phyloP scores from a whole-genome alignment of 768 basidiomycete genomes.

The Rhodocollybia butyracea region DNA sequence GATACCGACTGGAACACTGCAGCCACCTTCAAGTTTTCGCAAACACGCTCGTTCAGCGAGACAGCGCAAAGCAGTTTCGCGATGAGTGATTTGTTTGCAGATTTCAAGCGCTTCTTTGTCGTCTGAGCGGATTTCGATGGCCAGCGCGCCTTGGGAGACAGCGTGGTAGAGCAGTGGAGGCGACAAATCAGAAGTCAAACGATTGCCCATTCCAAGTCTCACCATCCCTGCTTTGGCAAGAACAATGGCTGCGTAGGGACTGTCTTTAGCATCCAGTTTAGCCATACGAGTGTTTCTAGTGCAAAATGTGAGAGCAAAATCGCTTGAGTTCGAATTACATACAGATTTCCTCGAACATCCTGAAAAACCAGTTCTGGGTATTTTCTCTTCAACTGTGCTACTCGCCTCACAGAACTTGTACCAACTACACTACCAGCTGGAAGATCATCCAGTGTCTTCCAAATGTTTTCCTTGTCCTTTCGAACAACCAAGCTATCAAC shows the following conservation, averaged over 20 bases:
- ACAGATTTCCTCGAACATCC: slow-evolving; percentile 94
- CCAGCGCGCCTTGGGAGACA: slow-evolving; percentile 93
- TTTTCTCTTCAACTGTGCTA: slow-evolving; percentile 82
- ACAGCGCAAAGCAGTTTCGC: slow-evolving; percentile 73
- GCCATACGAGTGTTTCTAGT: slow-evolving; percentile 81
- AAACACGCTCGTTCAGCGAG: slow-evolving; percentile 86
- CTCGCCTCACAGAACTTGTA: slow-evolving; percentile 88
- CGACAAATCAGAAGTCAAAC: slow-evolving; percentile 69
- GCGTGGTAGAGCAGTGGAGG: slow-evolving; percentile 83
- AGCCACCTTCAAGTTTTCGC: slow-evolving; percentile 91
- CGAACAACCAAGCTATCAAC: slow-evolving; percentile 88
- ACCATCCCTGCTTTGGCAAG: slow-evolving; percentile 92
- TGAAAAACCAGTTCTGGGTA: slow-evolving; percentile 77
- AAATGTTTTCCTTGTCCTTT: slow-evolving; percentile 50
- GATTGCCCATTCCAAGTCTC: slow-evolving; percentile 69
- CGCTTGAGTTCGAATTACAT: slow-evolving; percentile 26
- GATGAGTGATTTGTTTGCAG: slow-evolving; percentile 68
- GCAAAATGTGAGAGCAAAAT: background rate
- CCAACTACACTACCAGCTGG: slow-evolving; percentile 91
- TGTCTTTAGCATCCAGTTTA: slow-evolving; percentile 83
- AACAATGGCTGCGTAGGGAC: slow-evolving; percentile 83
- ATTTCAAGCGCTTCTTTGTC: slow-evolving; percentile 60
- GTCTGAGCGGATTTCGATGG: slow-evolving; percentile 74
- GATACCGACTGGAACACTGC: slow-evolving; percentile 94
- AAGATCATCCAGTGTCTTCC: slow-evolving; percentile 75